phyloP scores from a whole-genome alignment of 352 stramenopile genomes.

The Globisporangium carolinianum region DNA sequence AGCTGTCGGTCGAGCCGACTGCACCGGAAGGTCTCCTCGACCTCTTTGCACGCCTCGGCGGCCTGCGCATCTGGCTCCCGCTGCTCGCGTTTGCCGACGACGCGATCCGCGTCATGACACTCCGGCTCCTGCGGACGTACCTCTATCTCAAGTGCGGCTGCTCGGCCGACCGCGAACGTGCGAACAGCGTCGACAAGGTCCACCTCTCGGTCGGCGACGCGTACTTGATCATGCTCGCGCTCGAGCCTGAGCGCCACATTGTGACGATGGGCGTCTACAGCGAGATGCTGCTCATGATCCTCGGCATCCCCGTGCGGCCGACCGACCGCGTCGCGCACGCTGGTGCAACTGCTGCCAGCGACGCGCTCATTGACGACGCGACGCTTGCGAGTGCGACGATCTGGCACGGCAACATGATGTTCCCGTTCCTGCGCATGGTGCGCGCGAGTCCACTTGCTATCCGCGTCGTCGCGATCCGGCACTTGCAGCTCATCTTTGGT shows the following conservation, averaged over 20 bases:
- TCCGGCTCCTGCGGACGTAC: conserved; percentile 73
- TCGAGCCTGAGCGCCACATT: conserved; percentile 58
- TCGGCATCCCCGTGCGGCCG: conserved; percentile 65
- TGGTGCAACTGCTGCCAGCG: conserved; percentile 36
- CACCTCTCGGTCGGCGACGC: conserved; percentile 71
- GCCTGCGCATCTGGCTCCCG: conserved; percentile 76
- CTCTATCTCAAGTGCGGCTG: conserved; percentile 73
- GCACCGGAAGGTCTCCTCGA: conserved; percentile 64
- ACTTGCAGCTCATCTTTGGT: conserved; percentile 61
- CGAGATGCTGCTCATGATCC: conserved; percentile 66
- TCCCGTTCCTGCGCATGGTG: conserved; percentile 51
- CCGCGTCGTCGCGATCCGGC: conserved; percentile 51
- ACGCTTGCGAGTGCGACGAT: conserved; percentile 39
- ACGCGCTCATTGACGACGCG: conserved; percentile 52
- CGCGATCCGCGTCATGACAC: conserved; percentile 71
- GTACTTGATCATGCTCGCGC: conserved; percentile 74
- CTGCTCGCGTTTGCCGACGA: conserved; percentile 70
- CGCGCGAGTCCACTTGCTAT: conserved; percentile 48
- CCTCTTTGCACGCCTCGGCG: conserved; percentile 67
- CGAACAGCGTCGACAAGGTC: conserved; percentile 61
- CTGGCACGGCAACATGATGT: conserved; percentile 67
- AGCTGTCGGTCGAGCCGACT: conserved; percentile 65
- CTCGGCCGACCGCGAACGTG: conserved; percentile 50
- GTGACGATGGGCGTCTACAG: conserved; percentile 78
- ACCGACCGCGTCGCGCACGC: conserved; percentile 42